A percentile compares a stretch with the other conserved stretches of the same genome.
These are phyloP conservation scores for Kalmanozyma brasiliensis DNA, from an alignment of 1,284 basidiomycete species.

Conservation along the genomic window DNA sequence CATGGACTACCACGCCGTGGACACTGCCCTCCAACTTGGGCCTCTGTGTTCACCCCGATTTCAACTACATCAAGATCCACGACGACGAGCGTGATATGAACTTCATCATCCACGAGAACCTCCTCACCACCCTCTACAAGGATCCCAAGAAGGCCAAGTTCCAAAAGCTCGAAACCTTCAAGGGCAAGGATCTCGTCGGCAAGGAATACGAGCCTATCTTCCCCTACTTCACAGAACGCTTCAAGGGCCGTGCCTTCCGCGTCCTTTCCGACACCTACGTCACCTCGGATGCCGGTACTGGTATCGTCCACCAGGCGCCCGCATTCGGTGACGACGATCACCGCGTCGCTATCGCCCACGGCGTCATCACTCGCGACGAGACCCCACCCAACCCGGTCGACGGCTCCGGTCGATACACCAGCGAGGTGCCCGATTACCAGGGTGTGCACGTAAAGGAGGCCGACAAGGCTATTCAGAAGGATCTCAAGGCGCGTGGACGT, in stretches of 20 bases:
- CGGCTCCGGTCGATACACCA: constrained; percentile 86
- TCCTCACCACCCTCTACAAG: constrained; percentile 92
- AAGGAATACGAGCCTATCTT: constrained; percentile 97
- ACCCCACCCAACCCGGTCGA: constrained; percentile 96
- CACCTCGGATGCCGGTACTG: constrained; percentile 91
- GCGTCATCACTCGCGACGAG: constrained; percentile 83
- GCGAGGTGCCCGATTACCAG: constrained; percentile 87
- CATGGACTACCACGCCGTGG: constrained; percentile 99
- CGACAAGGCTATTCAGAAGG: constrained; percentile 92
- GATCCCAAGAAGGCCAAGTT: constrained; percentile 97
- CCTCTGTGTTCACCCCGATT: constrained; percentile 94
- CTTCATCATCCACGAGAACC: constrained; percentile 90
- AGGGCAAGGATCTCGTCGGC: constrained; percentile 91
- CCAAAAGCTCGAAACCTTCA: constrained; percentile 84
- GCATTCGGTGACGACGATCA: constrained; percentile 99
- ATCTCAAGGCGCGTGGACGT: constrained; percentile 85
- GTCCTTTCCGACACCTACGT: constrained; percentile 93
- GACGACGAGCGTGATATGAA: constrained; percentile 88
- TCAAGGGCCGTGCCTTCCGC: constrained; percentile 88
- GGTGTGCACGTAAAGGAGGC: constrained; percentile 95
- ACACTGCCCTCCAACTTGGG: constrained; percentile 95
- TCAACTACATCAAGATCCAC: constrained; percentile 96
- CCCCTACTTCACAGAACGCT: constrained; percentile 95
- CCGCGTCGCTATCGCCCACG: constrained; percentile 86
- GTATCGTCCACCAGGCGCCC: constrained; percentile 98